phyloP scores from a whole-genome alignment of 805 yeast genomes.

The Zygoascus flipseniorum region DNA sequence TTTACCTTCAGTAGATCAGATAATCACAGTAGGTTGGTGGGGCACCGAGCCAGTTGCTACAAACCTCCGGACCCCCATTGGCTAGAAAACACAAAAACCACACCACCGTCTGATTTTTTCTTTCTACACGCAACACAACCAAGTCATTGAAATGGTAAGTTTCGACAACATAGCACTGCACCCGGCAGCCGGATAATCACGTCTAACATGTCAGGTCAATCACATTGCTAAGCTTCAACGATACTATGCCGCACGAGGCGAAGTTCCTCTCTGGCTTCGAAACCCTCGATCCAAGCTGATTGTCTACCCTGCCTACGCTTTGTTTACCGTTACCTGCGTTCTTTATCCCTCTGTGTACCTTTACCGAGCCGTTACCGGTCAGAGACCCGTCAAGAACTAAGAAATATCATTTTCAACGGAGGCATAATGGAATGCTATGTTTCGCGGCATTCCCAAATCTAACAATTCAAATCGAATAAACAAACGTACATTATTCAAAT shows the following conservation, averaged over 20 bases:
- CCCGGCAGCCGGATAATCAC: too few relatives aligned
- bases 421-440: too few relatives aligned
- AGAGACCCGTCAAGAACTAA: not conserved
- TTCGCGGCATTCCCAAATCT: too few relatives aligned
- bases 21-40: too few relatives aligned
- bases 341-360: slow-evolving; percentile 58
- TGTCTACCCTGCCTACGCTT: slow-evolving; percentile 72
- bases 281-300: slow-evolving; percentile 62
- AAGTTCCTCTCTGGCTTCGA: slow-evolving; percentile 31
- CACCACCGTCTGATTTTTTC: not conserved
- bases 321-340: slow-evolving; percentile 55
- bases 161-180: not conserved
- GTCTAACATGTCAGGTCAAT: slow-evolving; percentile 11
- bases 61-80: not conserved
- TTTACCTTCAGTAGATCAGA: too few relatives aligned
- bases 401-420: not conserved
- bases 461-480: too few relatives aligned
- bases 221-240: slow-evolving; percentile 28
- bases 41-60: not conserved
- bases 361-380: slow-evolving; percentile 49
- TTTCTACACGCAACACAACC: not conserved
- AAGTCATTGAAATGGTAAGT: not conserved
- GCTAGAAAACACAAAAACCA: not conserved
- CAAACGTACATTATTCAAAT: too few relatives aligned
- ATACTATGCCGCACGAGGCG: slow-evolving; percentile 29